These are phyloP conservation scores for Onygena corvina DNA, from an alignment of 2,329 filamentous ascomycete species.

Conservation along the genomic window DNA sequence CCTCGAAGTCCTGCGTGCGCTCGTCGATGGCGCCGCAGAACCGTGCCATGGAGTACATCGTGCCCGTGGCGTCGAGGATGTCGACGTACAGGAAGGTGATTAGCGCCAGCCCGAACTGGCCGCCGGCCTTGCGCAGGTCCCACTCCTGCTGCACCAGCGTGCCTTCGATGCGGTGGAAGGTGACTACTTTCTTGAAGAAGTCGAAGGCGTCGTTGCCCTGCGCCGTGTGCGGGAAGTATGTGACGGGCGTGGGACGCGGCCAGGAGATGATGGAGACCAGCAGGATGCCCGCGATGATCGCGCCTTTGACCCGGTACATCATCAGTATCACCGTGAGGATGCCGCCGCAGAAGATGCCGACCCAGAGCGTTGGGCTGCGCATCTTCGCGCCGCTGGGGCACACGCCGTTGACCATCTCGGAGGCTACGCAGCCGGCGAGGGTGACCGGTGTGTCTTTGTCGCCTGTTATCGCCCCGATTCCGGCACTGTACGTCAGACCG, in stretches of 20 bases:
- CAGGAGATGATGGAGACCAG: conserved; percentile 81
- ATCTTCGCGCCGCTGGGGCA: conserved; percentile 60
- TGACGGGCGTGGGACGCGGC: conserved; percentile 64
- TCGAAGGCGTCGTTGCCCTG: conserved; percentile 61
- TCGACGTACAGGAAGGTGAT: conserved; percentile 87
- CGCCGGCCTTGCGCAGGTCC: conserved; percentile 55
- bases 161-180: conserved; percentile 63
- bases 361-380: conserved; percentile 73
- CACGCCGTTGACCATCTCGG: conserved; percentile 34
- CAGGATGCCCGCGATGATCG: conserved; percentile 70
- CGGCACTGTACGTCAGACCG: conserved; percentile 62
- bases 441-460: conserved; percentile 56
- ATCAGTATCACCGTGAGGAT: conserved; percentile 68
- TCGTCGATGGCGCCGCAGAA: conserved; percentile 72
- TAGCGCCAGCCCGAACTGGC: conserved; percentile 69
- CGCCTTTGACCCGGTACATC: conserved; percentile 77
- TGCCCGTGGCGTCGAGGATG: conserved; percentile 76
- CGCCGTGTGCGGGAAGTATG: conserved; percentile 64
- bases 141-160: conserved; percentile 63
- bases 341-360: conserved; percentile 77
- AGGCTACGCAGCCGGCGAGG: conserved; percentile 60
- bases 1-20: conserved; percentile 75
- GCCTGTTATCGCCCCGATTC: conserved; percentile 67
- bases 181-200: conserved; percentile 80
- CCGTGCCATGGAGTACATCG: conserved; percentile 78